A percentile compares a stretch with the other conserved stretches of the same genome.
These are phyloP conservation scores for Cladophialophora bantiana DNA, from an alignment of 2,329 filamentous ascomycete genomes.

Conservation along the genomic window DNA sequence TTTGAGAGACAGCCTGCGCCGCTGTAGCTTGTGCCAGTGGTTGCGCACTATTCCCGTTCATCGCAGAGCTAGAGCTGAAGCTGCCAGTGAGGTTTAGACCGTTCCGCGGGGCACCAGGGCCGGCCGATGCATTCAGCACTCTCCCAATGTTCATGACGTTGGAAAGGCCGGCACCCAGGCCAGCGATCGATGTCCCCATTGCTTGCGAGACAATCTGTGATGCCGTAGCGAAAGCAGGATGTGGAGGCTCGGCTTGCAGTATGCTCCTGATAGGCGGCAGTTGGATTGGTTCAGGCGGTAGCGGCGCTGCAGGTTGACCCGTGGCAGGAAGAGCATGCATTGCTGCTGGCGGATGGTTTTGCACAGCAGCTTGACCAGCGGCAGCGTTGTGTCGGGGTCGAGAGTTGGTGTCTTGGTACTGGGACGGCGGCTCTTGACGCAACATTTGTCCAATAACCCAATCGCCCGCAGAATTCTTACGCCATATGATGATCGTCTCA, in stretches of 20 bases:
- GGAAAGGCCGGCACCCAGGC: conserved; percentile 35
- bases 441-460: conserved; percentile 82
- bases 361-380: conserved; percentile 14
- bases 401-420: conserved; percentile 53
- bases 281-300: conserved; percentile 16
- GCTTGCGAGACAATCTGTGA: conserved; percentile 39
- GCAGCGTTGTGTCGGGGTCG: conserved; percentile 18
- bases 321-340: conserved; percentile 44
- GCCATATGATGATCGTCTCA: conserved; percentile 94
- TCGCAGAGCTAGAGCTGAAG: conserved; percentile 21
- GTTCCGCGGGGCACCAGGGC: conserved; percentile 13
- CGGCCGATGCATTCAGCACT: conserved; percentile 17
- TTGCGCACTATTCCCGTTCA: conserved; percentile 19
- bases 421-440: conserved; percentile 64
- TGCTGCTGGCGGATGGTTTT: conserved; percentile 41
- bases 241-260: conserved; percentile 17
- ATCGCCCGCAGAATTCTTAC: conserved; percentile 79
- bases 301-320: conserved; percentile 31
- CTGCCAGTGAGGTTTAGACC: conserved; percentile 22
- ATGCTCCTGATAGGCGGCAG: background rate
- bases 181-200: conserved; percentile 33
- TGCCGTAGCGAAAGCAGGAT: conserved; percentile 32
- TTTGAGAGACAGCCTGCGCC: conserved; percentile 24
- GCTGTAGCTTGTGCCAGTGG: conserved; percentile 21
- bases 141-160: conserved; percentile 36